phyloP scores from a whole-genome alignment of 1,139 yeast genomes.

The Zygoascus sp. region DNA sequence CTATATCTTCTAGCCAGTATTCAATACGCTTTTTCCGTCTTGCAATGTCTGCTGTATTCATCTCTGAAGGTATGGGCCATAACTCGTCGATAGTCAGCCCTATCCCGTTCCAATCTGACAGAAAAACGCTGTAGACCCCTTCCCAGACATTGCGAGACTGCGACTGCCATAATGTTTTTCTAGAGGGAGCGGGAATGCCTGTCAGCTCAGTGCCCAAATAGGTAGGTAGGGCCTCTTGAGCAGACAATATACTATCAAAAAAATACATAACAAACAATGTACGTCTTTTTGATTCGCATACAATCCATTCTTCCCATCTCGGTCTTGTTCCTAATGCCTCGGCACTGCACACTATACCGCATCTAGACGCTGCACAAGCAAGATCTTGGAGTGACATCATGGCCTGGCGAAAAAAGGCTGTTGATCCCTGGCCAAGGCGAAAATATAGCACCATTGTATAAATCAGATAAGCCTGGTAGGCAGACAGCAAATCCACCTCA shows the following conservation, averaged over 20 bases:
- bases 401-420: slow-evolving; percentile 4
- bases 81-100: slow-evolving; percentile 13
- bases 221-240: slow-evolving; percentile 9
- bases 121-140: slow-evolving; percentile 8
- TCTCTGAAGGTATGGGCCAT: slow-evolving; percentile 12
- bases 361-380: slow-evolving; percentile 6
- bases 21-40: slow-evolving; percentile 9
- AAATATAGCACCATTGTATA: slow-evolving; percentile 12
- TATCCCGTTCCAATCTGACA: slow-evolving; percentile 11
- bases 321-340: slow-evolving; percentile 11
- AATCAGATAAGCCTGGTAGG: slow-evolving; percentile 15
- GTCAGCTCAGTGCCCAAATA: slow-evolving; percentile 4
- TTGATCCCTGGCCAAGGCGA: slow-evolving; percentile 9
- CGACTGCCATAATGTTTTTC: slow-evolving; percentile 11
- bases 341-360: slow-evolving; percentile 10
- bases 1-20: slow-evolving; percentile 15
- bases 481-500: slow-evolving; percentile 10
- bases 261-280: slow-evolving; percentile 13
- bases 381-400: slow-evolving; percentile 13
- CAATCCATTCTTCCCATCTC: slow-evolving; percentile 16
- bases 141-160: slow-evolving; percentile 12
- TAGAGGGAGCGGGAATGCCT: slow-evolving; percentile 13
- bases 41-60: not conserved
- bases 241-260: slow-evolving; percentile 10
- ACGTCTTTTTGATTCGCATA: slow-evolving; percentile 13